Conservation (phyloP, 2,329 filamentous ascomycete species). For the Pseudogymnoascus sp. region DNA sequence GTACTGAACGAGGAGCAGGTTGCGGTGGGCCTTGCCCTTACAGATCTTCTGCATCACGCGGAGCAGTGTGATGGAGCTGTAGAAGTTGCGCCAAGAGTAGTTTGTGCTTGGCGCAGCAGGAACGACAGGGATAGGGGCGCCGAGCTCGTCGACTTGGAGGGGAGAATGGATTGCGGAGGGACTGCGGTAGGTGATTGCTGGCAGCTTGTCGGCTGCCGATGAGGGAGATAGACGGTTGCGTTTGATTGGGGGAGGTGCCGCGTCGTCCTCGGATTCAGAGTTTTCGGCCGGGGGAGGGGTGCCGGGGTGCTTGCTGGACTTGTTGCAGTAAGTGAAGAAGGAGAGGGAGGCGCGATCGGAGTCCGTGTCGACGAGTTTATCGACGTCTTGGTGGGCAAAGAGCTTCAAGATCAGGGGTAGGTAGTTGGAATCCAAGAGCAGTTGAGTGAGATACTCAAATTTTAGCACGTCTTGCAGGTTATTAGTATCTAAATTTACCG, state of each 20-base stretch:
- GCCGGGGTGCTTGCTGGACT: conserved; percentile 46
- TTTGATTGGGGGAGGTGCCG: conserved; percentile 75
- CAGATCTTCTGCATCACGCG: conserved; percentile 97
- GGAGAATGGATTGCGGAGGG: conserved; percentile 14
- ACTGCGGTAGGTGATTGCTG: conserved; percentile 22
- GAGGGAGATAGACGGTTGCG: conserved; percentile 35
- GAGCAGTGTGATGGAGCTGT: conserved; percentile 88
- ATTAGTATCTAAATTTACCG: neutral
- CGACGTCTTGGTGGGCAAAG: conserved; percentile 89
- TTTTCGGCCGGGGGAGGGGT: conserved; percentile 21
- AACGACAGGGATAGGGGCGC: conserved; percentile 64
- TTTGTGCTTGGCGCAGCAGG: conserved; percentile 73
- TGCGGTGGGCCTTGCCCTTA: conserved; percentile 90
- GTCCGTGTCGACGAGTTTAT: conserved; percentile 78
- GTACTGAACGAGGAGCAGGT: conserved; percentile 88
- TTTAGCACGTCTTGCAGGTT: conserved; percentile 68
- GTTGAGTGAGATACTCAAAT: conserved; percentile 90
- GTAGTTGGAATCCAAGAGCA: conserved; percentile 91
- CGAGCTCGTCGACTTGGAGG: conserved; percentile 63
- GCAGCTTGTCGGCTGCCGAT: conserved; percentile 23
- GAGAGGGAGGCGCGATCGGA: conserved; percentile 76
- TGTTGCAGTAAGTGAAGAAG: conserved; percentile 86
- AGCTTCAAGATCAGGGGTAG: conserved; percentile 86
- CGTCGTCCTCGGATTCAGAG: conserved; percentile 54
- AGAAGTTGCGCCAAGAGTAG: conserved; percentile 92